phyloP scores from a whole-genome alignment of 257 asterid species.

The Solanum chiquidenum region DNA sequence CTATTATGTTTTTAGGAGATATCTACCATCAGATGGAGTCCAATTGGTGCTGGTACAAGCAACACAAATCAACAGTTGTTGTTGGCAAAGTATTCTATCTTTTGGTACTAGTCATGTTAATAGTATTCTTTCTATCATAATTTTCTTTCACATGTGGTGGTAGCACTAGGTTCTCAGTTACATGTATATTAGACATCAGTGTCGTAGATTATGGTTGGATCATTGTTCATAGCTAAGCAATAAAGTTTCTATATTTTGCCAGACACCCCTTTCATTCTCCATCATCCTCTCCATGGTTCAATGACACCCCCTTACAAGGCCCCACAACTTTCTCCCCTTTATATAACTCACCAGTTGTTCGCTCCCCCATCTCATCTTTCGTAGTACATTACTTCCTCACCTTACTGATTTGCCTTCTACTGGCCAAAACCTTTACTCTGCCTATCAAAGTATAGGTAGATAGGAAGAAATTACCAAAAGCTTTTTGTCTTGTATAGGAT shows the following conservation, averaged over 20 bases:
- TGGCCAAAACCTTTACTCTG: no score
- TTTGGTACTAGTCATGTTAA: neutral
- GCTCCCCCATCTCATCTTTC: neutral
- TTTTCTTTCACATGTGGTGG: neutral
- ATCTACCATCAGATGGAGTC: neutral
- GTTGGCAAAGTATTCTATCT: conserved; percentile 55
- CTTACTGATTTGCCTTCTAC: no score
- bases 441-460: neutral
- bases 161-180: neutral
- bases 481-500: no score
- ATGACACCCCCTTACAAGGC: neutral
- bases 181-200: no score
- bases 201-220: neutral
- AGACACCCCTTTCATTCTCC: neutral
- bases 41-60: neutral
- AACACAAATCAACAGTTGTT: conserved; percentile 56
- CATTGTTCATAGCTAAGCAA: neutral
- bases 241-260: neutral
- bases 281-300: neutral
- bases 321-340: no score
- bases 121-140: no score
- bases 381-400: no score
- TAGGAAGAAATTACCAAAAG: neutral
- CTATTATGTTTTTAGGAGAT: neutral
- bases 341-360: neutral